Evolutionary conservation across 495 filamentous ascomycete species (phyloP), one percentile per base, ranked within the genome.

Genomic region (Trichoderma virens): DNA sequence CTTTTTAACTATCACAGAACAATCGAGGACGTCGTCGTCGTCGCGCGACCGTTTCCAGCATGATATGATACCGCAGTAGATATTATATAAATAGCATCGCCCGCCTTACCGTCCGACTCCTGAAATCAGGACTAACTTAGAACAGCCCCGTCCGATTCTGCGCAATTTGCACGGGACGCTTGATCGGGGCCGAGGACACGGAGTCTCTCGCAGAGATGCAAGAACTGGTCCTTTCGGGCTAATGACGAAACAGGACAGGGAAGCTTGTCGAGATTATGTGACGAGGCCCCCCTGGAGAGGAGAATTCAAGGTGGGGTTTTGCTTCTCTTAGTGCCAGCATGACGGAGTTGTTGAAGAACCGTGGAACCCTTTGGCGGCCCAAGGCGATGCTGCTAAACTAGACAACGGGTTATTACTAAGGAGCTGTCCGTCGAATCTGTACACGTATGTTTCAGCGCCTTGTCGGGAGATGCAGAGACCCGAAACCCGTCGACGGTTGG

Each of bases 211-310:
- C 16, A 51, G 18, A 30, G 51, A 56, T 56, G 51, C 51, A 27
- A 27, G 51, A 56, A 30, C 28, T 56, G 51, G 51, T 11, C 51
- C 51, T 45, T 45, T 45, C 5, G 41, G 41, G 41, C 16, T 8
- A 45, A 45, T 56, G 51, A 27, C 51, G 51, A 56, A 56, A 56
- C 51, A 30, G 23, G n/a, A 20, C 9, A 56, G 51, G 51, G 51
- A 27, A 56, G 51, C 51, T 56, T 56, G 51, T 56, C 51, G 51
- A 56, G 51, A 56, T 56, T 56, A n/a, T 56, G 51, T 56, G 23
- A 56, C 27, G 51, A 56, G 51, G 51, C 43, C 18, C 38, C 38
- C 43, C 43, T 20, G 43, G 43, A 47, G 51, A 30, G 51, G 51
- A 30, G 51, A 30, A 56, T 56, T 56, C 14, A 30, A 56, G 23